Evolutionary conservation across 148 eudicot genomes (phyloP), one percentile per base, ranked within the genome.

Genomic region (Limonium bicolor): DNA sequence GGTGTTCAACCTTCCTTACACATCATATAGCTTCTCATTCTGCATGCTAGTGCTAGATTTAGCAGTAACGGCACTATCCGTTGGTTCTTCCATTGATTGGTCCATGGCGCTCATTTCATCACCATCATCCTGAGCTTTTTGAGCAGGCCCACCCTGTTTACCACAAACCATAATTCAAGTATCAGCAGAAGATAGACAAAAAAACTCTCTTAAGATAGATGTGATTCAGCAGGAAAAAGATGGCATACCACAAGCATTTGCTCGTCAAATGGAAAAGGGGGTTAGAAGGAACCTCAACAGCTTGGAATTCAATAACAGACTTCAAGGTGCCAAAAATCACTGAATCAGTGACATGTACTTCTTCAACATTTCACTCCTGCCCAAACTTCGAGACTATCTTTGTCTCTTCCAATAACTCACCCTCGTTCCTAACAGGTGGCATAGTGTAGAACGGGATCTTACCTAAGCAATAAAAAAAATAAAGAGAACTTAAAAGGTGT

Each of bases 371-470:
- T 68, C 85, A 92, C 61, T 76, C 94, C 64, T 71, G 74, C 34
- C 86, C 94, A 8, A 92, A 72, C 64, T 74, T 90, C 8, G 90
- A 18, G 48, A 92, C 94, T 36, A 85, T 85, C 41, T 42, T 76
- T 42, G 73, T 43, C 48, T 43, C 80, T 59, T 78, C 88, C 4
- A 68, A 44, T 16, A 71, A 64, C 49, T 76, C 88, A 17, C 56
- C 86, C 54, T 70, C 62, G 51, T 69, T 74, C 66, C 99, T 73
- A 10, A 47, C 30, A 14, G 99, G 99, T 38, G 99, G 99, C 95
- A 81, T 78, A 3, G 88, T 85, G 57, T 78, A 81, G 33, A 71
- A 92, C 10, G 88, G 94, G 51, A 92, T 81, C 71, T 85, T 92
- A 61, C 99, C 99, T 92, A 71, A 19, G 56, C 60, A 15, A 38